Evolutionary conservation across 768 basidiomycete genomes (phyloP).

Genomic region (Coprinopsis cinerea): DNA sequence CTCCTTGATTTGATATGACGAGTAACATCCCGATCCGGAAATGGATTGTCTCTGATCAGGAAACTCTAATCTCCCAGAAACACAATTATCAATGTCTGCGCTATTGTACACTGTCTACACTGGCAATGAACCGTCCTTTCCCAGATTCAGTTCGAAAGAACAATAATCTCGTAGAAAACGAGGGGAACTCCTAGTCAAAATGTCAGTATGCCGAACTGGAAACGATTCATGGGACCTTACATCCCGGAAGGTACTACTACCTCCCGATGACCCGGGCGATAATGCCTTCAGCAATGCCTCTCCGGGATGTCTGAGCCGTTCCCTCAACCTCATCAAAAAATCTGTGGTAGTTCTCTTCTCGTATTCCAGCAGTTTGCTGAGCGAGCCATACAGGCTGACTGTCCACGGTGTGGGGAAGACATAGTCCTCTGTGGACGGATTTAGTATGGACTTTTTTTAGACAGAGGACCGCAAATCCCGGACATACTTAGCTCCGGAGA

Average conservation of each 20-base stretch:
- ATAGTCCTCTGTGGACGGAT: neutral
- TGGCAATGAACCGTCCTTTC: neutral
- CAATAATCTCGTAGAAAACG: neutral
- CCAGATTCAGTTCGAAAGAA: neutral
- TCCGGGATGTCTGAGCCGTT: neutral
- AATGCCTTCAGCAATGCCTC: neutral
- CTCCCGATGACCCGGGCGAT: neutral
- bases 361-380: constrained; percentile 29
- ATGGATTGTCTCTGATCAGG: neutral
- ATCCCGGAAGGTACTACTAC: no score
- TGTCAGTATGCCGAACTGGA: neutral
- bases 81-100: neutral
- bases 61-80: neutral
- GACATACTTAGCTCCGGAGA: neutral
- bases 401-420: constrained; percentile 43
- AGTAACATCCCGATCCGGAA: neutral
- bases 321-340: no score
- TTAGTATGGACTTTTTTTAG: neutral
- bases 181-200: neutral
- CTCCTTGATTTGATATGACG: neutral
- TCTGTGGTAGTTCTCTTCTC: neutral
- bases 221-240: neutral
- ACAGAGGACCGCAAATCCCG: neutral
- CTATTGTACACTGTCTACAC: neutral
- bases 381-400: constrained; percentile 31